Evolutionary conservation across 257 asterid genomes (phyloP).

Genomic region (Plantago major): DNA sequence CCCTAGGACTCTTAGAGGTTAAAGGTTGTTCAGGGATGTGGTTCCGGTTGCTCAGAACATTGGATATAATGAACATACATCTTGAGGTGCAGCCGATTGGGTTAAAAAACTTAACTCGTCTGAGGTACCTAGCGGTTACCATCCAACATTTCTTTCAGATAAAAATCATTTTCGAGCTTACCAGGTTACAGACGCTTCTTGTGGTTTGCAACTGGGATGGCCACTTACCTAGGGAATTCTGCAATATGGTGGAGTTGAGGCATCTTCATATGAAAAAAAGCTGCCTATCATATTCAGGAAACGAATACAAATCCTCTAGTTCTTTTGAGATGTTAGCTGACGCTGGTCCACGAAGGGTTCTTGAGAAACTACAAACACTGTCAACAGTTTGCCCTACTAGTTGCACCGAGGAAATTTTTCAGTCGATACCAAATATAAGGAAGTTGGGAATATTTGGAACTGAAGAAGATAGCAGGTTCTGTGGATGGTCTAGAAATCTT

Average conservation of each 20-base stretch:
- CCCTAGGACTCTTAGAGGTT: background rate
- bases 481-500: conserved; percentile 17
- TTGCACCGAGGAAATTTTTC: conserved; percentile 15
- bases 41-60: conserved; percentile 16
- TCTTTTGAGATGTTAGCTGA: background rate
- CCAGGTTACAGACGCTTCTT: conserved; percentile 14
- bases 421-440: conserved; percentile 24
- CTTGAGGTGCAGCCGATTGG: background rate
- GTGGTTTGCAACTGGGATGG: conserved; percentile 23
- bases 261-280: conserved; percentile 24
- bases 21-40: background rate
- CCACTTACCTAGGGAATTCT: conserved; percentile 3
- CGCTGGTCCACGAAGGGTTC: background rate
- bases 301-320: background rate
- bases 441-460: conserved; percentile 22
- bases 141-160: background rate
- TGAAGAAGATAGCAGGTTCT: conserved; percentile 19
- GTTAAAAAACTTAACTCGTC: background rate
- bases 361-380: conserved; percentile 14
- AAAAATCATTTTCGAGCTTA: background rate
- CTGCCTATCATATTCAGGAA: background rate
- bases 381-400: conserved; percentile 17
- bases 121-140: conserved; percentile 25
- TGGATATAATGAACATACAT: conserved; percentile 18
- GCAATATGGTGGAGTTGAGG: conserved; percentile 21